These are phyloP conservation scores for Neoarthrinium moseri DNA, from an alignment of 2,329 filamentous ascomycete species.

Conservation along the genomic window DNA sequence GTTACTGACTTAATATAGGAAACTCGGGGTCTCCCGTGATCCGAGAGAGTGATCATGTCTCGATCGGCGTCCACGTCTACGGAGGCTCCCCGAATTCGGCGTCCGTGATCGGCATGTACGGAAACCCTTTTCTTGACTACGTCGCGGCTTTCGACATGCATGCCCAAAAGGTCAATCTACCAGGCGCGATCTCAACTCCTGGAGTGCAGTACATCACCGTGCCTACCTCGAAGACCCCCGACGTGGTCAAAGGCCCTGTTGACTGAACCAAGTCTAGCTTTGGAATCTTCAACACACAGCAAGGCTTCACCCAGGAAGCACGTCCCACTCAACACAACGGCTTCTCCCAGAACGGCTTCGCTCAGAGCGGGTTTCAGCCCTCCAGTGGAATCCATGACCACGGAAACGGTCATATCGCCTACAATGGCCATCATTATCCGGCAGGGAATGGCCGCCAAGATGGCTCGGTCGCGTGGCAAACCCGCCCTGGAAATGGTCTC, in stretches of 20 bases:
- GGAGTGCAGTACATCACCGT: not conserved
- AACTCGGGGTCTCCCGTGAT: too few relatives aligned
- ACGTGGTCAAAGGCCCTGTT: not conserved
- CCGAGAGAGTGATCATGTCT: too few relatives aligned
- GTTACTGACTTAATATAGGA: too few relatives aligned
- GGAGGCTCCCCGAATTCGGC: too few relatives aligned
- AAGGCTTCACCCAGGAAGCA: not conserved
- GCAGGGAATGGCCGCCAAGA: not conserved
- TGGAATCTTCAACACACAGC: not conserved
- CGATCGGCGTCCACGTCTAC: too few relatives aligned
- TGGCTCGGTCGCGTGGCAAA: not conserved
- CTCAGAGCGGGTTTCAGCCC: too few relatives aligned
- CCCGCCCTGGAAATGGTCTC: not conserved
- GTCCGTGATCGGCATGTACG: too few relatives aligned
- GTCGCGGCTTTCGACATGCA: not conserved
- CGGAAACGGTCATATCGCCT: not conserved
- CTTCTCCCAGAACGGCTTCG: not conserved
- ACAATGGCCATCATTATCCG: not conserved
- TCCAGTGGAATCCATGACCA: not conserved
- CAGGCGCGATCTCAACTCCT: not conserved
- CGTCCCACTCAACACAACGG: not conserved
- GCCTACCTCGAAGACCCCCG: not conserved
- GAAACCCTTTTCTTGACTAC: too few relatives aligned
- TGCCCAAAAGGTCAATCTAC: not conserved
- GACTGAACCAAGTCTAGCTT: not conserved